A percentile compares a stretch with the other conserved stretches of the same genome.
Evolutionary conservation across 164 flowering plant species (phyloP).

Genomic region (Vitis labrusca): DNA sequence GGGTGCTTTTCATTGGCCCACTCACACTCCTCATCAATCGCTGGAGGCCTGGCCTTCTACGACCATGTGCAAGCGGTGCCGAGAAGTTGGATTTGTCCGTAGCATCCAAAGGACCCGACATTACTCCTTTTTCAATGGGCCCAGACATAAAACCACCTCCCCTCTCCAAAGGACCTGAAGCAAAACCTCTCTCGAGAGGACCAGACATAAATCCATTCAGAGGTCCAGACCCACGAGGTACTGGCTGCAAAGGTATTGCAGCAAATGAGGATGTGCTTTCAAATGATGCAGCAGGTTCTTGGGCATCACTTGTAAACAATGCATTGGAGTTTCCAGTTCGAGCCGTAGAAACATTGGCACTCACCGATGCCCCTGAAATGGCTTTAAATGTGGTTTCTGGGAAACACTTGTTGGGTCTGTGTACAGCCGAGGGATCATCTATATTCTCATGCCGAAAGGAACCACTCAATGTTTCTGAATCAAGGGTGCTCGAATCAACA

Average conservation of each 20-base stretch:
- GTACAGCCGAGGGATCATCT: conserved; percentile 36
- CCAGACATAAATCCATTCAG: conserved; percentile 64
- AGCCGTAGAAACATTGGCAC: conserved; percentile 65
- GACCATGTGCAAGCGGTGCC: conserved; percentile 53
- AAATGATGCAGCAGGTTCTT: conserved; percentile 61
- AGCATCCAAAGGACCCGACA: conserved; percentile 63
- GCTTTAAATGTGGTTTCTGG: conserved; percentile 58
- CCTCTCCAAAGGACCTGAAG: conserved; percentile 62
- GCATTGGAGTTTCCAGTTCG: conserved; percentile 48
- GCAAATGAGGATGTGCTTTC: conserved; percentile 67
- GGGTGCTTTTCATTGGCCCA: conserved; percentile 51
- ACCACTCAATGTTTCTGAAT: conserved; percentile 56
- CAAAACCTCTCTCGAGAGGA: conserved; percentile 63
- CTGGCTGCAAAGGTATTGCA: conserved; percentile 61
- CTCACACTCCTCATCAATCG: conserved; percentile 58
- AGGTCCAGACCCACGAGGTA: conserved; percentile 63
- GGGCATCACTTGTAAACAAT: conserved; percentile 37
- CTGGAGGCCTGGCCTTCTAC: conserved; percentile 42
- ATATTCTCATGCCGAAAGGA: conserved; percentile 51
- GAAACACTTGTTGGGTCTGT: conserved; percentile 35
- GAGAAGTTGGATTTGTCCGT: conserved; percentile 57
- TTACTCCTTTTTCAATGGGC: conserved; percentile 55
- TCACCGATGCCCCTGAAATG: conserved; percentile 74
- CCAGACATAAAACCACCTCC: conserved; percentile 60
- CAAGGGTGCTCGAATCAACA: conserved; percentile 59